Evolutionary conservation across 768 basidiomycete species (phyloP).

Genomic region (Holtermannia corniformis): DNA sequence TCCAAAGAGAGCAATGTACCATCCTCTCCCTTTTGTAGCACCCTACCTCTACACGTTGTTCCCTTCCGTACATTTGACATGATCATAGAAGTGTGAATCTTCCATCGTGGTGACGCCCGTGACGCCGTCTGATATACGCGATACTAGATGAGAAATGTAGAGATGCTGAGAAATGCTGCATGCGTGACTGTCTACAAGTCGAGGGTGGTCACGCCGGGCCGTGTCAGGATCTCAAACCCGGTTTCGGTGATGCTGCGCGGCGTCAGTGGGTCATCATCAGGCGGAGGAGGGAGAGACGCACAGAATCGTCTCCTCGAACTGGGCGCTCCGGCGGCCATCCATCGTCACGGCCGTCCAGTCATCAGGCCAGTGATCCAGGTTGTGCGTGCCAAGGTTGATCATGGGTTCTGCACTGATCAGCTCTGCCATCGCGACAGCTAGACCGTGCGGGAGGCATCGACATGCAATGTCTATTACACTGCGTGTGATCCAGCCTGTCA

Average conservation of each 20-base stretch:
- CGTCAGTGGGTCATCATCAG: not conserved
- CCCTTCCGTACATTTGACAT: not conserved
- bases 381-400: constrained; percentile 69
- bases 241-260: constrained; percentile 70
- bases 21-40: not conserved
- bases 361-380: constrained; percentile 57
- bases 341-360: constrained; percentile 92
- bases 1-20: constrained; percentile 1
- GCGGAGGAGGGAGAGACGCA: constrained; percentile 44
- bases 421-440: constrained; percentile 1
- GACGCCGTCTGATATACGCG: no score
- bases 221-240: constrained; percentile 76
- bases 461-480: constrained; percentile 48
- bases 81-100: no score
- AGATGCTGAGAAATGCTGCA: no score
- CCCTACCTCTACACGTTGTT: not conserved
- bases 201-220: constrained; percentile 13
- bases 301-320: constrained; percentile 96
- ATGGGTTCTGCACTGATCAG: constrained; percentile 49
- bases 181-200: not conserved
- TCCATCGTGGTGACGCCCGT: no score
- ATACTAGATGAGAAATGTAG: no score
- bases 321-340: constrained; percentile 84
- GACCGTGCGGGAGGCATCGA: constrained; percentile 5
- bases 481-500: constrained; percentile 1